Percentiles rank a stretch among this genome's conserved stretches.
Evolutionary conservation across 2,329 filamentous ascomycete species (phyloP).

Genomic region (Trichoderma sp.): DNA sequence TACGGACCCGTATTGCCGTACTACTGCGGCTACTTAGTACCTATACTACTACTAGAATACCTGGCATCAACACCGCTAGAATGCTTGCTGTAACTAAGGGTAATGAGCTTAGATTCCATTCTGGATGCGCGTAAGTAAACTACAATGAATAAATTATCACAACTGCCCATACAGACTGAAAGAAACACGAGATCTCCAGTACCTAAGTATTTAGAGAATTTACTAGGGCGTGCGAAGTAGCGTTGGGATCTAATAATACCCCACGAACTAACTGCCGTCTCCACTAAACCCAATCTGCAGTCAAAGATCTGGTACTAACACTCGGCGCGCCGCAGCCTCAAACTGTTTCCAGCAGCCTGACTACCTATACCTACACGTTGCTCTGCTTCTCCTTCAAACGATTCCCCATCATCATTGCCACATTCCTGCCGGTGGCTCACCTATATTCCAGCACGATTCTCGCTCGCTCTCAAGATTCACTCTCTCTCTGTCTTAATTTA

Average conservation of each 20-base stretch:
- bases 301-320: not conserved
- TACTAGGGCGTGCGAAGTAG: not conserved
- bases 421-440: not conserved
- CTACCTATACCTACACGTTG: not conserved
- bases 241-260: not conserved
- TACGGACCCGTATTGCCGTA: too few relatives aligned
- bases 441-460: slow-evolving; percentile 25
- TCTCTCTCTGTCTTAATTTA: slow-evolving; percentile 40
- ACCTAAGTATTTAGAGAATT: not conserved
- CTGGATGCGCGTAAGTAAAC: too few relatives aligned
- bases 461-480: slow-evolving; percentile 51
- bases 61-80: too few relatives aligned
- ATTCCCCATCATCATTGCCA: not conserved
- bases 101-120: too few relatives aligned
- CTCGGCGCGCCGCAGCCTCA: not conserved
- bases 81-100: too few relatives aligned
- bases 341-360: not conserved
- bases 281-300: not conserved
- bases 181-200: too few relatives aligned
- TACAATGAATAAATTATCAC: not conserved
- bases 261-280: not conserved
- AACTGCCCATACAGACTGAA: not conserved
- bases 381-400: not conserved
- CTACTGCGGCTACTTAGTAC: too few relatives aligned
- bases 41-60: too few relatives aligned